Conservation (phyloP, 2,329 filamentous ascomycete species). For the Xylariales sp. region DNA sequence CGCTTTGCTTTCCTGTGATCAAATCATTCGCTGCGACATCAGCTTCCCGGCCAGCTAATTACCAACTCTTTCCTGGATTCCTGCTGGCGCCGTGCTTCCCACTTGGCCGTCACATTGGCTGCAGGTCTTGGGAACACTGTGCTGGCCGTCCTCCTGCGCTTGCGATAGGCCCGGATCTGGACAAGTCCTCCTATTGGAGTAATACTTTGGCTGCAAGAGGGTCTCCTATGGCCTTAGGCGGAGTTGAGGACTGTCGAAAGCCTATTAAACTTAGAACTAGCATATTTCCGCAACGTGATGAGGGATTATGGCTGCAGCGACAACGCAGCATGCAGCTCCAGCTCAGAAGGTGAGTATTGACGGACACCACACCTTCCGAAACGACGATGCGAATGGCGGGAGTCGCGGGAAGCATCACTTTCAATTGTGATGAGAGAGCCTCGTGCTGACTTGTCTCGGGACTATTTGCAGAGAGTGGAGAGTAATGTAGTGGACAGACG, state of each 20-base stretch:
- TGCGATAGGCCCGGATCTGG: conserved; percentile 34
- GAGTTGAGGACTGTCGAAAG: conserved; percentile 28
- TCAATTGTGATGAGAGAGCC: too few species aligned
- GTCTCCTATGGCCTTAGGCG: conserved; percentile 28
- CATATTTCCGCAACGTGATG: conserved; percentile 30
- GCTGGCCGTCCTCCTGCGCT: conserved; percentile 38
- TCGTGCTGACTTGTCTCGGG: too few species aligned
- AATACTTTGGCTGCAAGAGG: conserved; percentile 35
- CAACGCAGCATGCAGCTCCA: conserved; percentile 35
- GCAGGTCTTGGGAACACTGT: conserved; percentile 34
- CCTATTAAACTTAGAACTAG: conserved; percentile 37
- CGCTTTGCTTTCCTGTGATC: conserved; percentile 13
- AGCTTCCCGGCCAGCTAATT: conserved; percentile 1
- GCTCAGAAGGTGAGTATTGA: conserved; percentile 9
- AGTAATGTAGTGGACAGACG: not conserved
- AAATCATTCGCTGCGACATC: conserved; percentile 8
- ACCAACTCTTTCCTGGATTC: conserved; percentile 11
- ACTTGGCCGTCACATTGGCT: conserved; percentile 40
- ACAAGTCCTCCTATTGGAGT: conserved; percentile 29
- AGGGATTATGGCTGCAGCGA: conserved; percentile 38
- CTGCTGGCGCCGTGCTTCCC: conserved; percentile 9
- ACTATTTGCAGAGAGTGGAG: not conserved
- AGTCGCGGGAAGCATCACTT: conserved; percentile 5
- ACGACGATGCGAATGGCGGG: conserved; percentile 3
- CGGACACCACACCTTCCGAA: conserved; percentile 7